Percentiles rank a stretch among this genome's conserved stretches.
Conservation (phyloP, 2,329 filamentous ascomycete genomes). For the Aureobasidium namibiae region DNA sequence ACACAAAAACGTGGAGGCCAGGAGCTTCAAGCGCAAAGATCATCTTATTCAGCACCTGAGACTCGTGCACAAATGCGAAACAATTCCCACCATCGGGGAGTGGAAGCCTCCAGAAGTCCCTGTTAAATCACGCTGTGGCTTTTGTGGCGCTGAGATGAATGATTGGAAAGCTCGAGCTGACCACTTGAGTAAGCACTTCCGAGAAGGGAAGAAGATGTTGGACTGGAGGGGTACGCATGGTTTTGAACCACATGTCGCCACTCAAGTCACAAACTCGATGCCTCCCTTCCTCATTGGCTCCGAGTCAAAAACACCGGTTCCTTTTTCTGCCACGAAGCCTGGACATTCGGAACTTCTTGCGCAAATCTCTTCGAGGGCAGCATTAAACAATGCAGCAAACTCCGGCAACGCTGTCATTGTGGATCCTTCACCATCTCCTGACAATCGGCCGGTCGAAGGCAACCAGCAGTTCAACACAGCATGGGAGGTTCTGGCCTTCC, state of each 20-base stretch:
- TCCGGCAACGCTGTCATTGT: background rate
- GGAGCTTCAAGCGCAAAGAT: conserved; percentile 56
- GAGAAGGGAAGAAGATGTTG: conserved; percentile 43
- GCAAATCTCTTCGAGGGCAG: conserved; percentile 2
- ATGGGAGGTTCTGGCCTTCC: conserved; percentile 22
- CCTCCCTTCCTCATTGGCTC: conserved; percentile 41
- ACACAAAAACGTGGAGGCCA: conserved; percentile 55
- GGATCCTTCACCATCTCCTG: background rate
- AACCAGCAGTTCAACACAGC: conserved; percentile 27
- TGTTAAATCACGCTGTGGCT: conserved; percentile 48
- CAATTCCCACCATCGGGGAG: conserved; percentile 55
- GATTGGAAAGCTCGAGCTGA: conserved; percentile 45
- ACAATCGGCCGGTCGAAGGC: background rate
- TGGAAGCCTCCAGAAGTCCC: conserved; percentile 50
- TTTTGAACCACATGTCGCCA: conserved; percentile 39
- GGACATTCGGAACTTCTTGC: conserved; percentile 3
- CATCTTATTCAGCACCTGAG: conserved; percentile 54
- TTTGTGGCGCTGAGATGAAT: conserved; percentile 40
- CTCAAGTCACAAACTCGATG: conserved; percentile 43
- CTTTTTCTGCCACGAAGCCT: conserved; percentile 7
- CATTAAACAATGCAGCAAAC: background rate
- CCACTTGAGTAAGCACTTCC: conserved; percentile 48
- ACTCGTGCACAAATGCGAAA: conserved; percentile 54
- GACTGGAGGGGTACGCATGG: conserved; percentile 50
- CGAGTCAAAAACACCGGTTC: background rate